phyloP scores from a whole-genome alignment of 2,329 filamentous ascomycete genomes.

The Phyllosticta ampelicida region DNA sequence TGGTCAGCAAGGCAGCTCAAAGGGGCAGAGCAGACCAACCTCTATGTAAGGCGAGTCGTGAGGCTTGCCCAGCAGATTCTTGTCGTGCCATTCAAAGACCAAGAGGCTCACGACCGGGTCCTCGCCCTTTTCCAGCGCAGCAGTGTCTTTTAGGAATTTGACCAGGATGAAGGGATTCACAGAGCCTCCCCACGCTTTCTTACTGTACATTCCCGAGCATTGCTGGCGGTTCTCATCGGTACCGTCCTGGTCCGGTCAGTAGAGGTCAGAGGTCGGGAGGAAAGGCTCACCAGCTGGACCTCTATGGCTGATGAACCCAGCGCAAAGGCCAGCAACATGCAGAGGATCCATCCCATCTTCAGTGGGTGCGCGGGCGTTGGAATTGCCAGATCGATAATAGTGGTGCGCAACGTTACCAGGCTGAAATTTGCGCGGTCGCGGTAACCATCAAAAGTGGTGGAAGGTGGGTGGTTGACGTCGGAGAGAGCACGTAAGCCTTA shows the following conservation, averaged over 20 bases:
- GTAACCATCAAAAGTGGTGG: not conserved
- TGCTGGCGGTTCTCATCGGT: slow-evolving; percentile 59
- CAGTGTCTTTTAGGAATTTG: slow-evolving; percentile 58
- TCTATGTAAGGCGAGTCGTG: slow-evolving; percentile 20
- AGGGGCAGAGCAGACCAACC: slow-evolving; percentile 14
- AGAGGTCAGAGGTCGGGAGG: slow-evolving; percentile 6
- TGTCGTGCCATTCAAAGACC: slow-evolving; percentile 91
- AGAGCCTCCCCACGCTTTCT: slow-evolving; percentile 74
- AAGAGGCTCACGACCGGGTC: slow-evolving; percentile 74
- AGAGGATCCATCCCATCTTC: slow-evolving; percentile 24
- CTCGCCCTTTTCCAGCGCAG: slow-evolving; percentile 19
- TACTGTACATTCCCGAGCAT: slow-evolving; percentile 92
- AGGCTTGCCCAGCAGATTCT: slow-evolving; percentile 62
- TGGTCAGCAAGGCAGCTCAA: not conserved
- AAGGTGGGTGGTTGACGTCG: not conserved
- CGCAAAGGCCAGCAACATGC: slow-evolving; percentile 24
- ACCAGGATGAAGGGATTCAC: slow-evolving; percentile 82
- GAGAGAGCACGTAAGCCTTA: slow-evolving; percentile 6
- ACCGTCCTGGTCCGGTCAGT: slow-evolving; percentile 50
- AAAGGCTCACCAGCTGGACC: slow-evolving; percentile 21
- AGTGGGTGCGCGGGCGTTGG: not conserved
- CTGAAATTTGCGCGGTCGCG: not conserved
- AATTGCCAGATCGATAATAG: not conserved
- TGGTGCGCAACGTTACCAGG: not conserved
- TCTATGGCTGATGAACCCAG: slow-evolving; percentile 27